Evolutionary conservation across 441 rosid species (phyloP), one percentile per base, ranked within the genome.

Genomic region (Breynia disticha): DNA sequence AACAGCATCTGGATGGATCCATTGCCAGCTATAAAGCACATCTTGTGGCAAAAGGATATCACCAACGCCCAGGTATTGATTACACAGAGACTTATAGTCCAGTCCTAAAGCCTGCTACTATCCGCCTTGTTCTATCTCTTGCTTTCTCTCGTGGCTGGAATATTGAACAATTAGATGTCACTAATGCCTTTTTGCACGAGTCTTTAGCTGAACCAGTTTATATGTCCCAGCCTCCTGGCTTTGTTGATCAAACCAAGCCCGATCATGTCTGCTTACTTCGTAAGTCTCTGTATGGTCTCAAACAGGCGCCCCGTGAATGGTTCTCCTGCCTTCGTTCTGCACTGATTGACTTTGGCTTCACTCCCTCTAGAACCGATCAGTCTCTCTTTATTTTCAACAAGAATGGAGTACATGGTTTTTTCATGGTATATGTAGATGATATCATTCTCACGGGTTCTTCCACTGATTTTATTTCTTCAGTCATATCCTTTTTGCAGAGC

Each of bases 41-140:
- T n/a, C n/a, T n/a, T n/a, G n/a, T n/a, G n/a, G n/a, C n/a, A n/a
- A 50, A 50, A 24, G 54, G 54, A 0, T 50, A 21, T 12, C 38
- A 50, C 14, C 54, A 50, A 50, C 54, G 16, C 0, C 18, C 17
- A 1, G 21, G 41, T 20, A 8, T 50, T 6, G 41, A 50, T 22
- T 50, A 13, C 28, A 24, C 0, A 6, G 54, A 50, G 8, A 50
- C 54, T 12, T 50, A 12, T 18, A 50, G 41, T 12, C 54, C 38
- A 0, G 41, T 50, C 1, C 11, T 50, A n/a, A 50, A 50, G 15
- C 39, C 54, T 0, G 12, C 16, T 0, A 50, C 41, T 16, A 13
- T 50, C 11, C 0, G 41, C 1, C 4, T 50, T 2, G 6, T 50
- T 3, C 8, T 50, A 0, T 22, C 54, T 22, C 37, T 22, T 11